Evolutionary conservation across 768 basidiomycete species (phyloP).

Genomic region (Rhodotorula babjevae): DNA sequence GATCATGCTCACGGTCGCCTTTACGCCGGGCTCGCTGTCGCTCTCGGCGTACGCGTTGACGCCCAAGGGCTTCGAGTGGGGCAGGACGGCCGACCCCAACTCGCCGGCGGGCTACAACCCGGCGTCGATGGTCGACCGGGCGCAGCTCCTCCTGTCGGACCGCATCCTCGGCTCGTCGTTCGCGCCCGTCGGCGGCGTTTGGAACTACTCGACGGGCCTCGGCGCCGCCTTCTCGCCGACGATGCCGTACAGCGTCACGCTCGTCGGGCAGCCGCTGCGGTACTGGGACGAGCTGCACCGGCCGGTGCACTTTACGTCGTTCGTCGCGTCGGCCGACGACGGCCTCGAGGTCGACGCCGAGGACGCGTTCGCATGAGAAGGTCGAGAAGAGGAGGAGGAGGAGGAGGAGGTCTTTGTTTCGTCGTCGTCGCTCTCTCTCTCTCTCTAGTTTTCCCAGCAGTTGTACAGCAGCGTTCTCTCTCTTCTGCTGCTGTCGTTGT

Average conservation of each 20-base stretch:
- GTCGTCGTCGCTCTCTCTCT: no score
- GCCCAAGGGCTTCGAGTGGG: conserved; percentile 95
- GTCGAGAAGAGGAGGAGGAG: no score
- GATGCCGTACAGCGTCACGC: conserved; percentile 42
- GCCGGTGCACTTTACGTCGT: conserved; percentile 37
- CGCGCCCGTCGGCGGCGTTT: conserved; percentile 84
- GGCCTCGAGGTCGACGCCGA: conserved; percentile 8
- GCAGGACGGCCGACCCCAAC: conserved; percentile 63
- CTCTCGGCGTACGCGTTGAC: conserved; percentile 85
- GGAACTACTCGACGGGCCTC: conserved; percentile 64
- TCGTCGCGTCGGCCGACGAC: conserved; percentile 37
- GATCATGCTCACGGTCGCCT: conserved; percentile 88
- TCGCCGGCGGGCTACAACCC: conserved; percentile 76
- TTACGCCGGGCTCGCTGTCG: conserved; percentile 96
- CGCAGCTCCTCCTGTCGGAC: conserved; percentile 81
- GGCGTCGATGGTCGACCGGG: conserved; percentile 88
- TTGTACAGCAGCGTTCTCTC: no score
- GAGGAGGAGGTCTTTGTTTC: no score
- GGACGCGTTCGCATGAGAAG: conserved; percentile 7
- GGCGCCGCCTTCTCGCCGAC: conserved; percentile 36
- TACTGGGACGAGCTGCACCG: conserved; percentile 42
- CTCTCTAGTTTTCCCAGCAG: no score
- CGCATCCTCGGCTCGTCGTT: conserved; percentile 93
- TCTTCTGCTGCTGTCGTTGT: no score
- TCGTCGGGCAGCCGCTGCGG: conserved; percentile 35